These are phyloP conservation scores for Kluyveromyces nonfermentans DNA, from an alignment of 805 yeast genomes.

Conservation along the genomic window DNA sequence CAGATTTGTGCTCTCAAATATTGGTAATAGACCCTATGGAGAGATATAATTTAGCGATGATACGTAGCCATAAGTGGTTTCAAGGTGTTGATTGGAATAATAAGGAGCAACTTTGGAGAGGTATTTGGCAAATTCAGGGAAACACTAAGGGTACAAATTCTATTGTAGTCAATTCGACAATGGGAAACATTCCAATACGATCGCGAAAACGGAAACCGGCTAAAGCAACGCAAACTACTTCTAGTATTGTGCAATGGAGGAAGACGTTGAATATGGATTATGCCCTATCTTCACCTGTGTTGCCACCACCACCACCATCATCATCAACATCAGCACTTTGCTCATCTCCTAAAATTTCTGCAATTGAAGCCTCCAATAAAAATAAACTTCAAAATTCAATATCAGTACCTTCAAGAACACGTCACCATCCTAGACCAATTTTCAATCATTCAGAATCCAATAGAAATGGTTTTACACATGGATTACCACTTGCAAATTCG, in stretches of 20 bases:
- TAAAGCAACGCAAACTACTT: constrained; percentile 23
- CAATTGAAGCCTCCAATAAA: too few relatives aligned
- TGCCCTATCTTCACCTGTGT: too few relatives aligned
- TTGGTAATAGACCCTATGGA: constrained; percentile 62
- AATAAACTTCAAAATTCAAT: too few relatives aligned
- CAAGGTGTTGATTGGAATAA: constrained; percentile 56
- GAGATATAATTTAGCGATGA: constrained; percentile 46
- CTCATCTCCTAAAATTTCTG: background rate
- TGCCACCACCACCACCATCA: background rate
- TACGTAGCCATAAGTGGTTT: constrained; percentile 69
- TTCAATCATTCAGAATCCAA: too few relatives aligned
- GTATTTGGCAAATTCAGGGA: constrained; percentile 50
- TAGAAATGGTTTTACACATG: too few relatives aligned
- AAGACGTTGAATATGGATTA: constrained; percentile 26
- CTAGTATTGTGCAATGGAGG: constrained; percentile 32
- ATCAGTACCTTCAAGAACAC: too few relatives aligned
- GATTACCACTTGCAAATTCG: background rate
- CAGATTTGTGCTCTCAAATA: constrained; percentile 57
- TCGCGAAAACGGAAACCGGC: constrained; percentile 25
- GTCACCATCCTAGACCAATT: too few relatives aligned
- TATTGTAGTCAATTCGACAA: constrained; percentile 22
- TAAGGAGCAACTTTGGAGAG: constrained; percentile 59
- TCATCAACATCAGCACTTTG: background rate
- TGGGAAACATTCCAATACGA: constrained; percentile 21
- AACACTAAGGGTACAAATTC: constrained; percentile 28